Evolutionary conservation across 2,329 filamentous ascomycete genomes (phyloP), one percentile per base, ranked within the genome.

Genomic region (Sordariomycetes sp.): DNA sequence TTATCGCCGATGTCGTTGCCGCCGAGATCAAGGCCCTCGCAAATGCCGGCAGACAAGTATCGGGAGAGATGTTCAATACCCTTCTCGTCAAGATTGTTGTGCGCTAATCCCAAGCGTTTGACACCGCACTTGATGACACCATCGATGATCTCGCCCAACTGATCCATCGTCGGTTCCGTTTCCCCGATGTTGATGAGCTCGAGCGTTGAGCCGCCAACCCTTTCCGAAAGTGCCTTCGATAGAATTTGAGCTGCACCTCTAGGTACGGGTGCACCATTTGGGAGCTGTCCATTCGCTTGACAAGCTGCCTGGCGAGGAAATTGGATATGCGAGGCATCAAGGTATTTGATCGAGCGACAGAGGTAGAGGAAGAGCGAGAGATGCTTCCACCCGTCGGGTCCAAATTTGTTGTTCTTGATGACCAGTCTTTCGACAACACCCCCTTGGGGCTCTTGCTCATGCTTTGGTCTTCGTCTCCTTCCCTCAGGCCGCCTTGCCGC

Each of bases 401-500:
- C 83, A 39, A 96, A 80, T 48, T 87, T 90, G 52, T 96, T 96
- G 58, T 93, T 86, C 59, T 93, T 94, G 27, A 98, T 60, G 2
- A 86, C 82, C 6, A 98, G 62, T 41, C 86, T 83, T 60, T 95
- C 87, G 5, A 96, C 75, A 2, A 93, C 77, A 12, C 87, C 87
- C 31, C 75, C 74, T 33, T 74, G 68, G 3, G 68, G 60, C 10
- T 61, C 57, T 2, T 55, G 38, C 8, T 62, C 61, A 16, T 61
- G 58, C 7, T 53, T 48, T 15, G 58, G 62, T 46, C 63, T 74
- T 35, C 66, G 64, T 38, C 66, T 70, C 47, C 66, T 70, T 35
- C 66, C 60, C 35, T 75, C 72, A 4, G 79, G 72, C 38, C 71
- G 76, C 48, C 82, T 92, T 3, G 85, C 82, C 4, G 88, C 83